Percentiles rank a stretch among this genome's conserved stretches.
Conservation (phyloP, 1,284 basidiomycete genomes). For the Xanthoconium separans region DNA sequence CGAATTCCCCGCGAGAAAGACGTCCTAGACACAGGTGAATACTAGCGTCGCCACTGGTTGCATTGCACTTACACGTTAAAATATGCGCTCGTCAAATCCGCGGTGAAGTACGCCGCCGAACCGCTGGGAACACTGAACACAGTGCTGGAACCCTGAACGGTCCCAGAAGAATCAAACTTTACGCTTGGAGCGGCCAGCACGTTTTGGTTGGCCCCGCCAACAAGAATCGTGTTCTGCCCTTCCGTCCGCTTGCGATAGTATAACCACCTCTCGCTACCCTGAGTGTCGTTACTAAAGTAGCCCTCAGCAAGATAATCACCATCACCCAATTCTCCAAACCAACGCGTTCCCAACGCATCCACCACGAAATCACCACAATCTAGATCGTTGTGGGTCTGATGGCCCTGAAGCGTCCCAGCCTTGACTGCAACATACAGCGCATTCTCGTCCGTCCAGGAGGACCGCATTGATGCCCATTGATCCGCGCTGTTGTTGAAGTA, state of each 20-base stretch:
- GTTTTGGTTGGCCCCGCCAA: conserved; percentile 80
- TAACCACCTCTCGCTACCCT: conserved; percentile 74
- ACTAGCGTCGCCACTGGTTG: conserved; percentile 8
- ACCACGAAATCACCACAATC: conserved; percentile 94
- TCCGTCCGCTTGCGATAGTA: conserved; percentile 97
- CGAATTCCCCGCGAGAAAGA: conserved; percentile 87
- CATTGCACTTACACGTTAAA: conserved; percentile 60
- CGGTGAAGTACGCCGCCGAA: conserved; percentile 84
- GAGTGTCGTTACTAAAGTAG: conserved; percentile 75
- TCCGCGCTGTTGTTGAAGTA: conserved; percentile 72
- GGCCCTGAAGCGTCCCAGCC: conserved; percentile 72
- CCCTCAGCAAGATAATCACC: conserved; percentile 74
- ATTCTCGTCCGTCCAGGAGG: conserved; percentile 87
- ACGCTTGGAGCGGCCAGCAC: conserved; percentile 68
- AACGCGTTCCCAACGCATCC: conserved; percentile 92
- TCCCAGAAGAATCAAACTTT: conserved; percentile 57
- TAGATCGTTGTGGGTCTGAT: conserved; percentile 93
- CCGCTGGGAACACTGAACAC: conserved; percentile 57
- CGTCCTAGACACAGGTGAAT: conserved; percentile 36
- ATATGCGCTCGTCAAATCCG: conserved; percentile 83
- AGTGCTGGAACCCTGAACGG: conserved; percentile 79
- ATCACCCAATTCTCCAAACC: conserved; percentile 94
- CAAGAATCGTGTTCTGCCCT: conserved; percentile 93
- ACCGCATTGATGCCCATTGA: conserved; percentile 91
- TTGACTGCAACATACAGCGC: conserved; percentile 89